Base-by-base conservation (phyloP, 257 asterid genomes). In the Solanum ossicruentum region DNA sequence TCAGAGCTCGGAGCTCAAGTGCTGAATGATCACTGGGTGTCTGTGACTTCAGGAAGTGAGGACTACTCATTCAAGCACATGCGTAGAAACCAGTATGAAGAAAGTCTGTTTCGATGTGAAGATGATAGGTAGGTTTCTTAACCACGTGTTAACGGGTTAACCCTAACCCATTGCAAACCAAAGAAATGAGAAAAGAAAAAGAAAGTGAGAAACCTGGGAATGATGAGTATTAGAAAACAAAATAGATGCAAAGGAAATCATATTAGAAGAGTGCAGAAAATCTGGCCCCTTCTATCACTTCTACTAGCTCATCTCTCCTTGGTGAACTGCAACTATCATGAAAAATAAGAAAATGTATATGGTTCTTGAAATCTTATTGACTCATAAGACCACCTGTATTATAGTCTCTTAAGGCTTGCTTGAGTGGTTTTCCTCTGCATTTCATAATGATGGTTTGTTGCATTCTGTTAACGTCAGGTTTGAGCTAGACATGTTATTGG, bases 1-100 rank as follows among this genome's bases (percentile, higher is more conserved):
- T 90, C 97, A 78, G 94, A 92, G 86, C 94, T 94, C 85, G 97
- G 95, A 80, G 86, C 91, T 80, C 92, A 89, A 92, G 98, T 94
- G 85, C 86, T 94, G 49, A 94, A 94, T 83, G 94, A 94, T 82
- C 92, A 88, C 65, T 94, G 95, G 97, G 98, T 94, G 70, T 93
- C 98, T 87, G 98, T 94, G 12, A 66, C 80, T 21, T 73, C 82
- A 57, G 79, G 83, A n/a, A 86, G 88, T 89, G 98, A 94, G 89
- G 92, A 88, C 45, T 89, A 88, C 85, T 89, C 92, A 70, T 89
- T 89, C 81, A 89, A 89, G 85, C 92, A 89, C 79, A 86, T 89
- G 92, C 89, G 90, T 51, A 89, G 80, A 81, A 89, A 89, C 77
- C 92, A 89, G 86, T 88, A 89, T 80, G 92, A 89, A 85, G 90